phyloP scores from a whole-genome alignment of 306 rosid species.

The Fagus sylvatica region DNA sequence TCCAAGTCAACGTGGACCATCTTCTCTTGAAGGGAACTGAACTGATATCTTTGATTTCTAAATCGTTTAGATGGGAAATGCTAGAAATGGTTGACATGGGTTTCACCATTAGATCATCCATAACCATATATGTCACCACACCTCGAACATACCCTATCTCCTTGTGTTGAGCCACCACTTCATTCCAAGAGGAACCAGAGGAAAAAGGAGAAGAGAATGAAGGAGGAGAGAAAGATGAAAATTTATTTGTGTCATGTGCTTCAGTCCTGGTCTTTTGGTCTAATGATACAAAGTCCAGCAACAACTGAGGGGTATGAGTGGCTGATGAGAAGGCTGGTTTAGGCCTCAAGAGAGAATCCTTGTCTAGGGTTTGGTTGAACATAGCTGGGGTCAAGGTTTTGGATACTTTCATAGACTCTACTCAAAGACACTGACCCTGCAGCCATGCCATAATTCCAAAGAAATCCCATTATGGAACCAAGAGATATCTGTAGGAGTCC shows the following conservation, averaged over 20 bases:
- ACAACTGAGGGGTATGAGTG: background rate
- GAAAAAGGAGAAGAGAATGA: too few species aligned
- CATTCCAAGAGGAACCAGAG: too few species aligned
- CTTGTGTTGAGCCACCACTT: too few species aligned
- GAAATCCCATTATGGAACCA: background rate
- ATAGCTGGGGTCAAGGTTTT: background rate
- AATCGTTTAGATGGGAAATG: too few species aligned
- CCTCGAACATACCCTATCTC: too few species aligned
- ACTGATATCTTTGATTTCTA: too few species aligned
- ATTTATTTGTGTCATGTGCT: background rate
- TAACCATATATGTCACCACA: too few species aligned
- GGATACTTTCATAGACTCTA: background rate
- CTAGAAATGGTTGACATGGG: too few species aligned
- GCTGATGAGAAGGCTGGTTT: background rate
- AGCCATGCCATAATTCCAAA: background rate
- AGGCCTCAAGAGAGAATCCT: background rate
- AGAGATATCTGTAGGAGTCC: background rate
- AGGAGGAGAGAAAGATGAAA: too few species aligned
- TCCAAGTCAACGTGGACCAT: too few species aligned
- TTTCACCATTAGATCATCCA: too few species aligned
- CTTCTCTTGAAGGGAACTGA: too few species aligned
- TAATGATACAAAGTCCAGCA: background rate
- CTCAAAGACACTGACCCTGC: background rate
- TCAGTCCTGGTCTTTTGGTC: background rate
- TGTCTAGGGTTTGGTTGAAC: background rate